Conservation (phyloP, 2,329 filamentous ascomycete genomes). For the Cercospora sp. region DNA sequence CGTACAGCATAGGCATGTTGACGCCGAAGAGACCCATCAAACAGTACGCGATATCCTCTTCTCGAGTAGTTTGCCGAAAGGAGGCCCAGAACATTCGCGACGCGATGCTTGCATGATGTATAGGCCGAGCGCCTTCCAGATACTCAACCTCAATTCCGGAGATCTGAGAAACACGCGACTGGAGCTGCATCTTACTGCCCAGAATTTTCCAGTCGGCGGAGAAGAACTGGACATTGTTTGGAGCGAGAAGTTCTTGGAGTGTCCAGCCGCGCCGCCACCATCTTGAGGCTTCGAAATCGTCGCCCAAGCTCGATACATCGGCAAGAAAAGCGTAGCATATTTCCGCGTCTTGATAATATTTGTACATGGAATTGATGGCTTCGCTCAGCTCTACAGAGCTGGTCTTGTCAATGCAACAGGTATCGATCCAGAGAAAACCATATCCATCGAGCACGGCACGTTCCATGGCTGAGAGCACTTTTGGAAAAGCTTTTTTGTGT, state of each 20-base stretch:
- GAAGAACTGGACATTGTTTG: slow-evolving; percentile 12
- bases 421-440: slow-evolving; percentile 25
- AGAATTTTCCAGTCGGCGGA: background rate
- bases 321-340: slow-evolving; percentile 22
- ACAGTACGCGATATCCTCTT: slow-evolving; percentile 49
- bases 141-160: slow-evolving; percentile 34
- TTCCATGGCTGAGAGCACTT: slow-evolving; percentile 30
- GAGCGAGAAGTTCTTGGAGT: slow-evolving; percentile 17
- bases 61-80: slow-evolving; percentile 16
- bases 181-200: slow-evolving; percentile 9
- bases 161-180: slow-evolving; percentile 21
- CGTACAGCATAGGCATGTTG: slow-evolving; percentile 49
- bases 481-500: slow-evolving; percentile 28
- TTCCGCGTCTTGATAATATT: slow-evolving; percentile 14
- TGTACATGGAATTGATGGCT: slow-evolving; percentile 20
- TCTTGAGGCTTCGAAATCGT: slow-evolving; percentile 8
- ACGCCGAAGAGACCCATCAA: slow-evolving; percentile 48
- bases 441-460: slow-evolving; percentile 29
- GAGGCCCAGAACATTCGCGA: slow-evolving; percentile 23
- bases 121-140: slow-evolving; percentile 17
- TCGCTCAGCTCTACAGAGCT: slow-evolving; percentile 19
- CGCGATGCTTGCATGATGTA: slow-evolving; percentile 12
- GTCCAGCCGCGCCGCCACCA: background rate
- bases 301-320: slow-evolving; percentile 11
- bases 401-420: slow-evolving; percentile 29